Percentiles rank a stretch among this genome's conserved stretches.
phyloP scores from a whole-genome alignment of 2,329 filamentous ascomycete genomes.

The Fusarium graminum region DNA sequence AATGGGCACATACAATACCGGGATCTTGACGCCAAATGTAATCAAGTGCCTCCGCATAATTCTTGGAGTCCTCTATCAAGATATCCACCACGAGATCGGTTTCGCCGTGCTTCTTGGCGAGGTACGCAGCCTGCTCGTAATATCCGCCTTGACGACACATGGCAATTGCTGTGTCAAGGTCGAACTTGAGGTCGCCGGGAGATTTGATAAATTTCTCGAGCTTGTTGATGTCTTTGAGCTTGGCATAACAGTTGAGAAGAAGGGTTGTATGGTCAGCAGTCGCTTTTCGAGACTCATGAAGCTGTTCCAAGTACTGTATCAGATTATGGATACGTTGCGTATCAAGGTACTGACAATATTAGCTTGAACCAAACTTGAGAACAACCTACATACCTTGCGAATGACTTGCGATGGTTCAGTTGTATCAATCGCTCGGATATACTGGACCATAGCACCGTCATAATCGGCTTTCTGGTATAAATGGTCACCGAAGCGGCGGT shows the following conservation, averaged over 20 bases:
- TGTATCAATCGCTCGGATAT: conserved; percentile 93
- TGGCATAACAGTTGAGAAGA: conserved; percentile 96
- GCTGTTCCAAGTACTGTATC: conserved; percentile 95
- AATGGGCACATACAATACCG: conserved; percentile 69
- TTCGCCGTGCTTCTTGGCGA: conserved; percentile 94
- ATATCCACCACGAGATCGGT: conserved; percentile 96
- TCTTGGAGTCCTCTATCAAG: conserved; percentile 93
- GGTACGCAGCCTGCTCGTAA: conserved; percentile 94
- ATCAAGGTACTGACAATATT: conserved; percentile 79
- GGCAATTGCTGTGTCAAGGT: conserved; percentile 94
- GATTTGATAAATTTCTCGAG: conserved; percentile 97
- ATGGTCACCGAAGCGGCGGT: conserved; percentile 92
- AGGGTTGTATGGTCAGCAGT: conserved; percentile 96
- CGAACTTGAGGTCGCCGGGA: conserved; percentile 93
- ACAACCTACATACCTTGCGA: conserved; percentile 72
- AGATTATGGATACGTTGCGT: conserved; percentile 98
- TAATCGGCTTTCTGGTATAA: conserved; percentile 96
- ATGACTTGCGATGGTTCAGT: conserved; percentile 98
- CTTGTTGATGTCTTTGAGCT: conserved; percentile 96
- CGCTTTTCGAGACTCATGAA: conserved; percentile 93
- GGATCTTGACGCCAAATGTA: conserved; percentile 93
- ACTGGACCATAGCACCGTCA: conserved; percentile 99
- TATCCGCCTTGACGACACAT: conserved; percentile 99
- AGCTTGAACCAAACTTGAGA: conserved; percentile 33
- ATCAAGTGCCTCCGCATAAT: conserved; percentile 86